Base-by-base conservation (phyloP, 2,329 filamentous ascomycete genomes). In the Ascochyta viciae-villosae region DNA sequence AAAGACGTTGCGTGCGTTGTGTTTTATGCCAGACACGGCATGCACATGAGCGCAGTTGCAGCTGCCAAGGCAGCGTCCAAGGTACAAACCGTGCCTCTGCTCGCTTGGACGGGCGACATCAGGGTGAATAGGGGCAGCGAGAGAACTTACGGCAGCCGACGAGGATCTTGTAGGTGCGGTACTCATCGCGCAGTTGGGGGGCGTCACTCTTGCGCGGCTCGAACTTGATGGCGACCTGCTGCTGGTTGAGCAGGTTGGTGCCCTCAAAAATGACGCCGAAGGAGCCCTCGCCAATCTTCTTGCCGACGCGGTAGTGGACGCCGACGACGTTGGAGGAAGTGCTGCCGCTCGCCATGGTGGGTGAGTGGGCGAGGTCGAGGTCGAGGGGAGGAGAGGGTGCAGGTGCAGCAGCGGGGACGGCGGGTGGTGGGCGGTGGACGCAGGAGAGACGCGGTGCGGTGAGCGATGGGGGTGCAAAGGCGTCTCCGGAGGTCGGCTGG, bases 171-270 rank as follows among this genome's bases (percentile, higher is more conserved):
- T 99, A 99, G 58, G 95, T 99, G 73, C 95, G 88, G 79, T 99
- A 99, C 78, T 99, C 95, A 85, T 99, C 95, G 78, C 95, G 89
- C 66, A 99, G 82, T 78, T 99, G 95, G 54, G 95, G 95, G 75
- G 95, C 95, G 81, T 99, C 95, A 78, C 94, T 98, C 83, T 99
- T 99, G 69, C 95, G 87, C 57, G 95, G 95, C 89, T 99, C 95
- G 80, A 99, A 99, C 84, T 99, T 99, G 84, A 99, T 99, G 73
- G 95, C 95, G 62, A 99, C 94, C 81, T 97, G 93, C 79, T 98
- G 95, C 80, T 96, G 97, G 84, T 99, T 99, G 78, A 99, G 85
- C 70, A 99, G 85, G 78, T 99, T 99, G 74, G 93, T 98, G 68
- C 95, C 95, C 80, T 98, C 95, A 74, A 98, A 98, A 75, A 98